Conservation (phyloP, 2,329 filamentous ascomycete species). For the Leptographium lundbergii region DNA sequence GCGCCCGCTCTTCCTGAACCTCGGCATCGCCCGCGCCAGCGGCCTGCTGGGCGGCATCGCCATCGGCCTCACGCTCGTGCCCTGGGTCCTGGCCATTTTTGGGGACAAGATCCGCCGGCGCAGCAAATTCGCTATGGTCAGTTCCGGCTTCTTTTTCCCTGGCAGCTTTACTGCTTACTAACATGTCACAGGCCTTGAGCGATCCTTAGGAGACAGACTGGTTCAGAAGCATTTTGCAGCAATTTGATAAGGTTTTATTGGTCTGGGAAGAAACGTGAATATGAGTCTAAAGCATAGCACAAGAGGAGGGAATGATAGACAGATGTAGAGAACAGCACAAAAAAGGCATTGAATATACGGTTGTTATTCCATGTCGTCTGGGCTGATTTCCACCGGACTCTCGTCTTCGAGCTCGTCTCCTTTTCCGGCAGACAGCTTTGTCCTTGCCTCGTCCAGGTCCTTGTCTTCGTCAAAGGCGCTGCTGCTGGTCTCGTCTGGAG, state of each 20-base stretch:
- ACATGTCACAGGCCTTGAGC: background rate
- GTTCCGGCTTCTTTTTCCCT: conserved; percentile 10
- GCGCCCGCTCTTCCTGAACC: conserved; percentile 54
- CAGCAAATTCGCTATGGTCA: conserved; percentile 62
- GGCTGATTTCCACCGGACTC: conserved; percentile 12
- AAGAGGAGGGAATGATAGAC: background rate
- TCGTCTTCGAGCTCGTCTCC: background rate
- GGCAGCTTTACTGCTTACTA: background rate
- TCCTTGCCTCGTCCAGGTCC: background rate
- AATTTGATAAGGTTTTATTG: no score
- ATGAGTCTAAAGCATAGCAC: no score
- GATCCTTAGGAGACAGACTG: background rate
- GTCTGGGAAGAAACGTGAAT: no score
- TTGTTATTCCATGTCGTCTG: conserved; percentile 9
- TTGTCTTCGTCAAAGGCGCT: background rate
- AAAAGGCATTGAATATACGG: background rate
- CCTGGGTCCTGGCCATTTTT: conserved; percentile 72
- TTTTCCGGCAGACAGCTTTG: background rate
- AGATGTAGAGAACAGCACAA: no score
- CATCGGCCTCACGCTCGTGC: conserved; percentile 59
- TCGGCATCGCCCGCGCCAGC: conserved; percentile 60
- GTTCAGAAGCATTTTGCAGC: no score
- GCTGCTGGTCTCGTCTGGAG: no score
- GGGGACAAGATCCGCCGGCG: conserved; percentile 62
- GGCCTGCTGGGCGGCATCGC: conserved; percentile 66